These are phyloP conservation scores for Sporodiniella umbellata DNA, from an alignment of 371 early-diverging fungal species.

Conservation along the genomic window DNA sequence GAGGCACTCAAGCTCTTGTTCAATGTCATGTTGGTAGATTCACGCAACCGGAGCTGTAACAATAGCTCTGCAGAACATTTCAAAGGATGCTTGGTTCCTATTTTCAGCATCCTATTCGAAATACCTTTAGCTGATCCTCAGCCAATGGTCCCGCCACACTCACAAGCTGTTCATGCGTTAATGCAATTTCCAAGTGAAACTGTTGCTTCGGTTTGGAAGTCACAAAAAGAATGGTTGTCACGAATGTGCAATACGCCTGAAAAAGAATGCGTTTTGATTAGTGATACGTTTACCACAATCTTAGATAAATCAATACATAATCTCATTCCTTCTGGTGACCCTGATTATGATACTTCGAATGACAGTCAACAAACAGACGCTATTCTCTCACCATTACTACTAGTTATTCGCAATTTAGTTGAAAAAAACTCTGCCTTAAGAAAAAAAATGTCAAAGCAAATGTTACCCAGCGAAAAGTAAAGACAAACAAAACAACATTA, in stretches of 20 bases:
- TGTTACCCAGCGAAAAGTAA: constrained; percentile 69
- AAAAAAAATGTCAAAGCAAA: constrained; percentile 22
- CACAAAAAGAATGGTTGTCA: constrained; percentile 17
- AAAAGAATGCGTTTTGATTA: constrained; percentile 9
- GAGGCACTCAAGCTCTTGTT: constrained; percentile 62
- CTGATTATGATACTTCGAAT: constrained; percentile 21
- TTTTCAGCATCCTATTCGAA: constrained; percentile 34
- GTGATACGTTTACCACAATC: constrained; percentile 14
- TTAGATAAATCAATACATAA: constrained; percentile 26
- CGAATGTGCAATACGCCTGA: constrained; percentile 5
- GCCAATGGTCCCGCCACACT: constrained; percentile 69
- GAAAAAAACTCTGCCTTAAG: constrained; percentile 41
- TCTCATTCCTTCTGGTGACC: constrained; percentile 43
- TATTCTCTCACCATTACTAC: constrained; percentile 61
- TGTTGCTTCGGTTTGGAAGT: constrained; percentile 34
- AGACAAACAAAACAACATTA: no score
- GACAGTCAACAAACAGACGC: constrained; percentile 66
- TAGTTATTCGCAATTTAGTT: constrained; percentile 51
- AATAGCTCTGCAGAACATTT: constrained; percentile 16
- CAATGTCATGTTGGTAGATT: constrained; percentile 49
- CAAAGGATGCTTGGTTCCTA: constrained; percentile 23
- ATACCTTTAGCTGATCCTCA: constrained; percentile 47
- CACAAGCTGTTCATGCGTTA: constrained; percentile 72
- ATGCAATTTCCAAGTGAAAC: constrained; percentile 56
- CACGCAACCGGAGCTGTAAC: constrained; percentile 16